Evolutionary conservation across 306 rosid genomes (phyloP).

Genomic region (Casuarina equisetifolia): DNA sequence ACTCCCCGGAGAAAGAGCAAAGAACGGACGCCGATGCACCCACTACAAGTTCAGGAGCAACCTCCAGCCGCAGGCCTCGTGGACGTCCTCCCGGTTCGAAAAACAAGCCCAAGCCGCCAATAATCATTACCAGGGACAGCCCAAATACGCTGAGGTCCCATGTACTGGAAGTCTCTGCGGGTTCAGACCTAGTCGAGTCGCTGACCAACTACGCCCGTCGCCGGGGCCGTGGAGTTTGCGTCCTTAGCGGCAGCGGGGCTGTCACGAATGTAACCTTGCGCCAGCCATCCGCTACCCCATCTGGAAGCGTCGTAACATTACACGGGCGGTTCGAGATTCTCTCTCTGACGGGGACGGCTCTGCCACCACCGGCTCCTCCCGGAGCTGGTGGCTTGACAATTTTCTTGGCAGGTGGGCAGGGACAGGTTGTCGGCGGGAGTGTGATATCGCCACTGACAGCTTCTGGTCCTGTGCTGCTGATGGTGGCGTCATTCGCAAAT

Average conservation of each 20-base stretch:
- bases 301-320: slow-evolving; percentile 22
- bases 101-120: slow-evolving; percentile 38
- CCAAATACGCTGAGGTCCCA: slow-evolving; percentile 40
- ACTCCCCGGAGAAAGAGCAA: slow-evolving; percentile 21
- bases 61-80: slow-evolving; percentile 26
- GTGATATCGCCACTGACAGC: slow-evolving; percentile 39
- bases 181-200: slow-evolving; percentile 38
- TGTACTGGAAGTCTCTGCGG: slow-evolving; percentile 32
- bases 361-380: slow-evolving; percentile 42
- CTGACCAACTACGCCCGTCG: slow-evolving; percentile 31
- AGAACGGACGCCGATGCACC: slow-evolving; percentile 15
- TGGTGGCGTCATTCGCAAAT: slow-evolving; percentile 44
- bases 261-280: slow-evolving; percentile 37
- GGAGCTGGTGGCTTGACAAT: slow-evolving; percentile 36
- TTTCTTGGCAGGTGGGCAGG: slow-evolving; percentile 35
- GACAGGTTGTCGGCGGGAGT: slow-evolving; percentile 45
- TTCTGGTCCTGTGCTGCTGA: slow-evolving; percentile 37
- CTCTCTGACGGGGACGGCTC: slow-evolving; percentile 35
- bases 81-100: slow-evolving; percentile 42
- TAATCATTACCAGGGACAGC: slow-evolving; percentile 30
- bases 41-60: slow-evolving; percentile 25
- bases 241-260: slow-evolving; percentile 35
- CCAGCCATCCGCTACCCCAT: slow-evolving; percentile 29
- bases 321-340: slow-evolving; percentile 42
- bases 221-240: slow-evolving; percentile 38